Base-by-base conservation (phyloP, 441 rosid species). In the Pelargonium citronellum region DNA sequence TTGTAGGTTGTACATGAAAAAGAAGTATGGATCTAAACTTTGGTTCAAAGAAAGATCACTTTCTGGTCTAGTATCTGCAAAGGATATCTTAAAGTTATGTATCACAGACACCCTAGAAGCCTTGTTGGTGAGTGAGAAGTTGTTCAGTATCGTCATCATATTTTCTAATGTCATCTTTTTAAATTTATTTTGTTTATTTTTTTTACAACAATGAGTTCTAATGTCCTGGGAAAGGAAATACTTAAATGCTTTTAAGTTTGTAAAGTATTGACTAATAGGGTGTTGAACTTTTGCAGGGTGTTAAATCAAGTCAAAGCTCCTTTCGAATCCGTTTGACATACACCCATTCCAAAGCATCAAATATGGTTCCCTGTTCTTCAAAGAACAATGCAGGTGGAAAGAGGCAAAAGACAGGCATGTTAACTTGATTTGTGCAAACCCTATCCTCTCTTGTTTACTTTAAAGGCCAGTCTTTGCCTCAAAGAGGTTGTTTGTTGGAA, bases 281-380 rank as follows among this genome's bases (percentile, higher is more conserved):
- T 74, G 69, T 76, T 77, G 77, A 85, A 82, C 75, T 77, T 81
- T 74, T 86, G 83, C 91, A 91, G 99, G 91, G 83, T 67, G 84
- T 83, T 77, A 87, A 86, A 86, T 83, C 84, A 66, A 83, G 88
- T 67, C 73, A 82, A 47, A 80, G 86, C 71, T 69, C 86, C 74
- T 85, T 84, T 68, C 88, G 83, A 51, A 82, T 94, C 71, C 92
- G 92, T 73, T 76, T 91, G 83, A 87, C 89, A 51, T 94, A 86
- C 79, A 72, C 82, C n/a, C 78, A 75, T 69, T 20, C 67, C 10
- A 79, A 68, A 75, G 67, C 81, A 41, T 81, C 80, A 61, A 76
- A 71, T 75, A 73, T 5, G 57, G 73, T 74, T 69, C 77, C 71
- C 43, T 71, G 76, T 76, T 75, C 73, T 53, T 79, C 74, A 7